A percentile compares a stretch with the other conserved stretches of the same genome.
phyloP scores from a whole-genome alignment of 371 early-diverging fungal genomes.

The Mortierella sp. region DNA sequence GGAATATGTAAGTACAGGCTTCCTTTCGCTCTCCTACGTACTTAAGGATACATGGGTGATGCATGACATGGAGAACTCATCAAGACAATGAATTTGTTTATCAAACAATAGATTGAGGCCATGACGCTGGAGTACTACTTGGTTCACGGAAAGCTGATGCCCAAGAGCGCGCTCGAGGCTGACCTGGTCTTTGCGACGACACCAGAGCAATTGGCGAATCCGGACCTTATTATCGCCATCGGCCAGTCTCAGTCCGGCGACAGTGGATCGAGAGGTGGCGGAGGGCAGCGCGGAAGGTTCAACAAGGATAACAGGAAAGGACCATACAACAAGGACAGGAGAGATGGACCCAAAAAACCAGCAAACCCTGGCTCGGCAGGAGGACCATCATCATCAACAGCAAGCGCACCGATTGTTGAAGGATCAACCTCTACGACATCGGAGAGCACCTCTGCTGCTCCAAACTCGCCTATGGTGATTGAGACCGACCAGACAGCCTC shows the following conservation, averaged over 20 bases:
- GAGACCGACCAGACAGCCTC: not conserved
- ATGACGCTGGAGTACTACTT: conserved; percentile 70
- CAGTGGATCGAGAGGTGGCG: conserved; percentile 15
- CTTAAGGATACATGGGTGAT: no score
- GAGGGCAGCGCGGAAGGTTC: conserved; percentile 49
- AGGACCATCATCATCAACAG: not conserved
- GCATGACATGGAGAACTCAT: not conserved
- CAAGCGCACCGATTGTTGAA: not conserved
- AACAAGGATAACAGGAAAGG: conserved; percentile 35
- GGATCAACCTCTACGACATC: not conserved
- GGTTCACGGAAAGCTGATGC: conserved; percentile 60
- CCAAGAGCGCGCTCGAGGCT: conserved; percentile 61
- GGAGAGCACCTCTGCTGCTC: not conserved
- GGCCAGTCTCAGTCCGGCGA: conserved; percentile 25
- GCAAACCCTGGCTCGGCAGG: not conserved
- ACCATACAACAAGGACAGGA: conserved; percentile 29
- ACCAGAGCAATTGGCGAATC: conserved; percentile 27
- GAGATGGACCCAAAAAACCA: conserved; percentile 2
- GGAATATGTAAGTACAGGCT: conserved; percentile 61
- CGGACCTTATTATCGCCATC: conserved; percentile 35
- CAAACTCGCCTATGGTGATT: not conserved
- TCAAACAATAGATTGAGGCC: conserved; percentile 70
- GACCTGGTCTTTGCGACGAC: conserved; percentile 58
- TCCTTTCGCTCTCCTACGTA: not conserved
- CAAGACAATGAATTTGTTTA: not conserved